These are phyloP conservation scores for Zanthoxylum bungeanum DNA, from an alignment of 345 rosid species.

Conservation along the genomic window DNA sequence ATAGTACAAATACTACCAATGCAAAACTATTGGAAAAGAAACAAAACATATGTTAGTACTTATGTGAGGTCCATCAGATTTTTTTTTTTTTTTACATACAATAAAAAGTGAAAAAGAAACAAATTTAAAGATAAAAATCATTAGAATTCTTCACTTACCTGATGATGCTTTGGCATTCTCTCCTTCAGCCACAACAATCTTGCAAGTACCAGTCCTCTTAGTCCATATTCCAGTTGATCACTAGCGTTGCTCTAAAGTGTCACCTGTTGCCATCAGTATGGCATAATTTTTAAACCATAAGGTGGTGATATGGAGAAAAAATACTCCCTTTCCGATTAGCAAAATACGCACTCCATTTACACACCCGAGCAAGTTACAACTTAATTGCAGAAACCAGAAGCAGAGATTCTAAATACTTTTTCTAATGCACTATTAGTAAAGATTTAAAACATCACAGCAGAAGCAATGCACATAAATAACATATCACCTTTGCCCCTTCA, in stretches of 20 bases:
- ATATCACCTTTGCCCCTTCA: slow-evolving; percentile 77
- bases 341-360: not conserved
- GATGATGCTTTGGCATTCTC: slow-evolving; percentile 85
- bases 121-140: no score
- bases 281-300: slow-evolving; percentile 32
- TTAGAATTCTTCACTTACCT: slow-evolving; percentile 41
- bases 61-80: slow-evolving; percentile 3
- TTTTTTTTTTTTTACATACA: no score
- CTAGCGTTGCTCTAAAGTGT: slow-evolving; percentile 99
- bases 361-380: not conserved
- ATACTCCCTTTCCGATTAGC: not conserved
- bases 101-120: slow-evolving; percentile 7
- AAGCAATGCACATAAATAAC: slow-evolving; percentile 10
- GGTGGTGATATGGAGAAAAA: slow-evolving; percentile 4
- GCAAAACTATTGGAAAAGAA: no score
- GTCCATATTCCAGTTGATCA: slow-evolving; percentile 98
- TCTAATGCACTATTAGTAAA: not conserved
- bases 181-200: slow-evolving; percentile 72
- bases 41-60: slow-evolving; percentile 25
- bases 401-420: not conserved
- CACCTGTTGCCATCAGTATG: slow-evolving; percentile 96
- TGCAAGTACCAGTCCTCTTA: slow-evolving; percentile 87
- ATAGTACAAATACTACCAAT: no score
- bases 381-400: not conserved
- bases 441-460: slow-evolving; percentile 4